Percentiles rank a stretch among this genome's conserved stretches.
Conservation (phyloP, 768 basidiomycete species). For the Russula brevipes region DNA sequence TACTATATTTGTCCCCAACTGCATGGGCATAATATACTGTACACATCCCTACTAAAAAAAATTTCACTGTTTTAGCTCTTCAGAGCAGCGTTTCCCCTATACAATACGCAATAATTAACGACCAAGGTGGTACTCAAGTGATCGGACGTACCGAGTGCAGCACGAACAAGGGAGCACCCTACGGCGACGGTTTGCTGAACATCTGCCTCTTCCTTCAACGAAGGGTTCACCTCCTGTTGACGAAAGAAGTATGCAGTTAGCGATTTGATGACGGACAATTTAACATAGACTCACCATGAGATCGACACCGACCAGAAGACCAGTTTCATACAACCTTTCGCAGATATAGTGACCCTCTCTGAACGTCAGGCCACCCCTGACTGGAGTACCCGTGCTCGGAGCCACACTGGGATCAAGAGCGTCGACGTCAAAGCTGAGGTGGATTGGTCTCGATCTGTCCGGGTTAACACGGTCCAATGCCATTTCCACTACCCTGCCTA, state of each 20-base stretch:
- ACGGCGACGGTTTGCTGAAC: constrained; percentile 87
- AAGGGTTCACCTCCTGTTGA: constrained; percentile 91
- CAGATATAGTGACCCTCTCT: constrained; percentile 98
- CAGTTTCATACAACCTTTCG: constrained; percentile 89
- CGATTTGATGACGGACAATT: constrained; percentile 1
- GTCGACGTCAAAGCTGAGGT: constrained; percentile 95
- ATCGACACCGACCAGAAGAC: constrained; percentile 85
- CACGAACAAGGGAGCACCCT: constrained; percentile 78
- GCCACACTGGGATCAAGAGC: constrained; percentile 92
- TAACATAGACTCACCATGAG: constrained; percentile 64
- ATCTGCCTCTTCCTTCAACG: constrained; percentile 65
- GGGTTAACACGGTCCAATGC: constrained; percentile 93
- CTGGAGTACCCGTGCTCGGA: constrained; percentile 92
- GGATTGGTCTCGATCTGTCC: constrained; percentile 75
- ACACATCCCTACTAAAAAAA: too few relatives aligned
- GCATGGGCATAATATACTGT: too few relatives aligned
- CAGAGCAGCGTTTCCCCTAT: constrained; percentile 30
- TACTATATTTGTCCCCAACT: too few relatives aligned
- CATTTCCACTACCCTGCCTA: constrained; percentile 93
- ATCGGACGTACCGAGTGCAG: constrained; percentile 66
- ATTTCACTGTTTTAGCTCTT: background rate
- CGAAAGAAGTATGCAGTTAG: constrained; percentile 3
- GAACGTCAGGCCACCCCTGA: constrained; percentile 93
- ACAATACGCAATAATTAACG: background rate
- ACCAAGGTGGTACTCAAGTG: background rate